These are phyloP conservation scores for Cardamine resedifolia DNA, from an alignment of 345 rosid species.

Conservation along the genomic window DNA sequence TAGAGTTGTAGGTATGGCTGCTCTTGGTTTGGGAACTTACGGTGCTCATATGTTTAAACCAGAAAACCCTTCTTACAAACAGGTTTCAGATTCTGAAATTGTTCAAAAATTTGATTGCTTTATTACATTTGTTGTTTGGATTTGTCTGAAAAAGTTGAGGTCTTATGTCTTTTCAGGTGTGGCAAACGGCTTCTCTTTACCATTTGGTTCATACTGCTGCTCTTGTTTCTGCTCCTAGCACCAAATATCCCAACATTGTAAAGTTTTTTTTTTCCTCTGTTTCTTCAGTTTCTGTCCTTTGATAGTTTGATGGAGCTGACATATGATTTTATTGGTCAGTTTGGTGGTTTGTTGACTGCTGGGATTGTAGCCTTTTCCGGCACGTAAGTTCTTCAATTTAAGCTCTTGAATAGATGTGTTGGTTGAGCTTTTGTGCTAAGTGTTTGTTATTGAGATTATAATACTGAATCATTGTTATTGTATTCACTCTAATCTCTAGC, in stretches of 20 bases:
- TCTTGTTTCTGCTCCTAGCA: slow-evolving; percentile 71
- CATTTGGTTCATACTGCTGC: slow-evolving; percentile 95
- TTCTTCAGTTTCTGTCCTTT: background rate
- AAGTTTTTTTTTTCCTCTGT: slow-evolving; percentile 24
- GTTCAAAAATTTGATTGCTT: background rate
- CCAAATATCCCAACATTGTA: slow-evolving; percentile 70
- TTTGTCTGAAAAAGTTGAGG: background rate
- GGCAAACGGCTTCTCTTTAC: slow-evolving; percentile 92
- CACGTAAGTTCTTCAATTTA: slow-evolving; percentile 57
- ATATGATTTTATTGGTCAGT: slow-evolving; percentile 47
- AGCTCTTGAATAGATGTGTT: background rate
- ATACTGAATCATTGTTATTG: background rate
- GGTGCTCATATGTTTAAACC: slow-evolving; percentile 88
- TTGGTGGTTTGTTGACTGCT: slow-evolving; percentile 86
- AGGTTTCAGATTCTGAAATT: slow-evolving; percentile 45
- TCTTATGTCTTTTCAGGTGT: slow-evolving; percentile 48
- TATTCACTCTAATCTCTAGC: background rate
- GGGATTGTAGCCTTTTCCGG: slow-evolving; percentile 87
- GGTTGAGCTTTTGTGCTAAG: background rate
- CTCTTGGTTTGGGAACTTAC: slow-evolving; percentile 88
- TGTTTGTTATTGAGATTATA: background rate
- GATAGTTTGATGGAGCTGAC: slow-evolving; percentile 2
- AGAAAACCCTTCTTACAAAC: slow-evolving; percentile 68
- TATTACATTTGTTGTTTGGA: background rate
- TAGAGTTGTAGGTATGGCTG: slow-evolving; percentile 59